Evolutionary conservation across 306 rosid genomes (phyloP).

Genomic region (Arachis stenosperma): DNA sequence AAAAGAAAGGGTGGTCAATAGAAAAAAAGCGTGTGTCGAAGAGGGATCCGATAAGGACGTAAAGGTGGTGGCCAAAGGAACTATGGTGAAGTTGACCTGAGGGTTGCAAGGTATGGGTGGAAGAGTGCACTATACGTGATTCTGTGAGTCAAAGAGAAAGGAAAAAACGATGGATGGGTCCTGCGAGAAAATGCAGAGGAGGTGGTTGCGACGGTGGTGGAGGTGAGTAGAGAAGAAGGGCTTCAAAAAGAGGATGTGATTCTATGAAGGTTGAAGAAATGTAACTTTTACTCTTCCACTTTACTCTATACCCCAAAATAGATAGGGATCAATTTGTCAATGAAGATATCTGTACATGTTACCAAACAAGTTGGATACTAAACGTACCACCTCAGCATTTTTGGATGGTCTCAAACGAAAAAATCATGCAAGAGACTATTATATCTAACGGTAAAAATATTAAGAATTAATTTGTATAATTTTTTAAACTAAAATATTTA

Average conservation of each 20-base stretch:
- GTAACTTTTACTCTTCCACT: no score
- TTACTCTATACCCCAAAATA: no score
- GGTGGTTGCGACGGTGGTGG: slow-evolving; percentile 38
- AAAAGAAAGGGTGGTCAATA: slow-evolving; percentile 64
- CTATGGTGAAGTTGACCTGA: slow-evolving; percentile 64
- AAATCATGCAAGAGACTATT: no score
- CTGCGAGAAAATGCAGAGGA: slow-evolving; percentile 78
- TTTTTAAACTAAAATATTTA: no score
- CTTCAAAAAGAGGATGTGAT: slow-evolving; percentile 56
- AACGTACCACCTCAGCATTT: no score
- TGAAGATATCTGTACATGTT: no score
- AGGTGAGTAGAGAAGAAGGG: slow-evolving; percentile 53
- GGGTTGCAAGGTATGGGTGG: slow-evolving; percentile 85
- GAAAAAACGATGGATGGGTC: slow-evolving; percentile 69
- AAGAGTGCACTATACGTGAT: slow-evolving; percentile 73
- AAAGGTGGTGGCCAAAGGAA: slow-evolving; percentile 62
- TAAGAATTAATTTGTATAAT: no score
- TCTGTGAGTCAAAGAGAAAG: slow-evolving; percentile 67
- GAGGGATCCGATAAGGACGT: slow-evolving; percentile 76
- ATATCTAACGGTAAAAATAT: no score
- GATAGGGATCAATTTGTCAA: no score
- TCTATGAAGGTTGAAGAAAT: slow-evolving; percentile 48
- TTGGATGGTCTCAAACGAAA: no score
- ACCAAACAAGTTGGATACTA: no score
- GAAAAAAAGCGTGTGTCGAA: slow-evolving; percentile 91